Evolutionary conservation across 805 yeast species (phyloP), one percentile per base, ranked within the genome.

Genomic region (Cyberlindnera suaveolens): DNA sequence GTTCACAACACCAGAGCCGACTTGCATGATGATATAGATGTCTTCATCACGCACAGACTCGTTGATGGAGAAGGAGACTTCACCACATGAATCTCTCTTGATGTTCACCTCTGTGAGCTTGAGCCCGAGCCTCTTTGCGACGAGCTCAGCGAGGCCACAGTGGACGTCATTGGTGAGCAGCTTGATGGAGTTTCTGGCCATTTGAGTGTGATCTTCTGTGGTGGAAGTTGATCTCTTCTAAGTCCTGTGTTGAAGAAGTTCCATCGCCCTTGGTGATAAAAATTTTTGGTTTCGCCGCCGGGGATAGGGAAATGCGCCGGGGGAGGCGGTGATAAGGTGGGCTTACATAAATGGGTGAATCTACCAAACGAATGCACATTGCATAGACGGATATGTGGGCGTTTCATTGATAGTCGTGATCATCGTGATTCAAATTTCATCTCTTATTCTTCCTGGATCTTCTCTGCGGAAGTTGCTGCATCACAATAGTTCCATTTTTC

Each of bases 21-120:
- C 81, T 61, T 85, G 93, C 62, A 84, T 80, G 46, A 85, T 77
- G 52, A 85, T 82, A 60, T 78, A 85, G 29, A 85, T 78, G 55
- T 85, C 95, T 60, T 85, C 93, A 63, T 85, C 93, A 70, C 95
- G 75, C 34, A 85, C 85, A 19, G 90, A 81, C 60, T 85, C 93
- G 16, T 85, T 87, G 45, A 85, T 81, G 36, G 83, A 77, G 54
- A 85, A 82, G 31, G 84, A 79, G 16, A 82, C 85, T 59, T 85
- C 95, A 14, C 82, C 82, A 46, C 80, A 80, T 7, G 83, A 75
- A 50, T 80, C 85, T 54, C 86, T 69, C 50, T 78, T 78, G 54
- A 82, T 61, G 48, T 77, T 78, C 42, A 79, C 75, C 36, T 85
- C 83, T 18, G 85, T 78, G 40, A 80, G 65, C 34, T 72, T 71